These are phyloP conservation scores for Ampelocalamus luodianensis DNA, from an alignment of 176 grass and related monocot species.

Conservation along the genomic window DNA sequence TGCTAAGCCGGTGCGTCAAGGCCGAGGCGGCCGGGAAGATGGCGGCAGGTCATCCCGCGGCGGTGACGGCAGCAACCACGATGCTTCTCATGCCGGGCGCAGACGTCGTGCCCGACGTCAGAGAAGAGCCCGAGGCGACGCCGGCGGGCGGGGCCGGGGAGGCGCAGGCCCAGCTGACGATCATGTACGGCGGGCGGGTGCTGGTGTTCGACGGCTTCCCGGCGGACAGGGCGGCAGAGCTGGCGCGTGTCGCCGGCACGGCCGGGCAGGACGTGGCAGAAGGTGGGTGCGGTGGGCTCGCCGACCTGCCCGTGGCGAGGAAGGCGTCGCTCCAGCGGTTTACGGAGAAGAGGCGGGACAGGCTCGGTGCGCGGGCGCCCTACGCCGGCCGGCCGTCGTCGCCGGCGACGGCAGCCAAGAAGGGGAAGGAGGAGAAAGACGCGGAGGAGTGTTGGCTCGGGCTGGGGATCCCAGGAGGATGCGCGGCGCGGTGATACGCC, in stretches of 20 bases:
- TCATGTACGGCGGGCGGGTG: conserved; percentile 60
- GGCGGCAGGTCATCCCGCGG: neutral
- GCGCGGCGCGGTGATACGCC: neutral
- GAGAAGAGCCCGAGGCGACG: neutral
- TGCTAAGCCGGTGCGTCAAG: conserved; percentile 50
- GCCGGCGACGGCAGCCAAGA: neutral
- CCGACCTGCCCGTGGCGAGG: conserved; percentile 59
- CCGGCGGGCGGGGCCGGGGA: neutral
- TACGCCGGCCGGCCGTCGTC: conserved; percentile 1
- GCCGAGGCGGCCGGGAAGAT: conserved; percentile 12
- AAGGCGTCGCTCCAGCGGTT: conserved; percentile 75
- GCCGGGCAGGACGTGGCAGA: neutral
- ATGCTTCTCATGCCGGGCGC: conserved; percentile 33
- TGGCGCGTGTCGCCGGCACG: conserved; percentile 32
- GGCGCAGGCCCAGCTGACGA: conserved; percentile 46
- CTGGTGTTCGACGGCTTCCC: conserved; percentile 63
- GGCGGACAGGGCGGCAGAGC: conserved; percentile 46
- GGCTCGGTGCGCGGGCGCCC: conserved; percentile 32
- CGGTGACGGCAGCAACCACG: neutral
- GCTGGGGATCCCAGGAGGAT: neutral
- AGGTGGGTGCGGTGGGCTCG: neutral
- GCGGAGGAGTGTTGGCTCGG: neutral
- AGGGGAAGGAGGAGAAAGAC: neutral
- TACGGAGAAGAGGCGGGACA: conserved; percentile 68
- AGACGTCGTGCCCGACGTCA: neutral